These are phyloP conservation scores for Pseudogymnoascus sp. DNA, from an alignment of 2,329 filamentous ascomycete species.

Conservation along the genomic window DNA sequence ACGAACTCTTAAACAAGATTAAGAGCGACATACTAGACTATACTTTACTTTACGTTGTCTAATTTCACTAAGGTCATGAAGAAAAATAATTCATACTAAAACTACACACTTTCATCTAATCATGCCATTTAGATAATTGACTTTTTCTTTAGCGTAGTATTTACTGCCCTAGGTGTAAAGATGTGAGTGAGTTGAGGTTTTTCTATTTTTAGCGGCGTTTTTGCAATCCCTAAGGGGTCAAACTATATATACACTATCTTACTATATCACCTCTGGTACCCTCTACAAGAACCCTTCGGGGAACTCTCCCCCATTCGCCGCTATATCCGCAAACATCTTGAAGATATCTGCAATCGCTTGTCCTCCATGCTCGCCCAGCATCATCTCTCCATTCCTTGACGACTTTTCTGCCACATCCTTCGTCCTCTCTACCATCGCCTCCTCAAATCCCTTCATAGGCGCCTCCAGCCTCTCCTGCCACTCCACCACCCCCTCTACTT, in stretches of 20 bases:
- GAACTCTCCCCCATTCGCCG: neutral
- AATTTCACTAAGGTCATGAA: too few species aligned
- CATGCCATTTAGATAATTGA: too few species aligned
- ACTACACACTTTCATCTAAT: too few species aligned
- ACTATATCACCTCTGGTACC: neutral
- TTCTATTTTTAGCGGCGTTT: neutral
- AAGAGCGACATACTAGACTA: too few species aligned
- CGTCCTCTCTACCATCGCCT: slow-evolving; percentile 12
- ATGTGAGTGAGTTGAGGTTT: neutral
- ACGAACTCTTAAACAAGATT: too few species aligned
- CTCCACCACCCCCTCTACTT: neutral
- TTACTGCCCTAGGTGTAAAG: too few species aligned
- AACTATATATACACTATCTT: neutral
- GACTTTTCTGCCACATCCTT: slow-evolving; percentile 12
- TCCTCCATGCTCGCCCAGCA: slow-evolving; percentile 12
- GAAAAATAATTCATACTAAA: too few species aligned
- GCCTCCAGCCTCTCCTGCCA: slow-evolving; percentile 18
- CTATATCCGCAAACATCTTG: neutral
- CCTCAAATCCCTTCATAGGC: slow-evolving; percentile 22
- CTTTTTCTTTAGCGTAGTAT: too few species aligned
- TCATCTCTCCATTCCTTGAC: slow-evolving; percentile 9
- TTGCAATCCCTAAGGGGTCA: neutral
- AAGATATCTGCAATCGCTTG: neutral
- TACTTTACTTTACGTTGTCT: too few species aligned
- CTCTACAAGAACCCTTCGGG: neutral